These are phyloP conservation scores for Epithele typhae DNA, from an alignment of 768 basidiomycete genomes.

Conservation along the genomic window DNA sequence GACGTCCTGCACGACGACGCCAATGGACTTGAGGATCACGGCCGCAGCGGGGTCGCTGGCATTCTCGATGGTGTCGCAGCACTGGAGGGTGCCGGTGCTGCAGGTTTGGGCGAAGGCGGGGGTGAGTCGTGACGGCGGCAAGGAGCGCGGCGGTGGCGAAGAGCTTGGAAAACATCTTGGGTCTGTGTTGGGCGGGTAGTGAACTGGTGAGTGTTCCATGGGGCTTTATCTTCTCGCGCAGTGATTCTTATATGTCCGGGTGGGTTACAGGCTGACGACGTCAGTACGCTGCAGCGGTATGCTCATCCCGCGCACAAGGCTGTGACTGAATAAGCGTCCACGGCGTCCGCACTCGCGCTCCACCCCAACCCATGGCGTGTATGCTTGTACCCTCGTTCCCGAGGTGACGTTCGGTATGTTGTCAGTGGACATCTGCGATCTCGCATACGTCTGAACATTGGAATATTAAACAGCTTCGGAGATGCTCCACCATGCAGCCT, in stretches of 20 bases:
- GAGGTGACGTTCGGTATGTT: no score
- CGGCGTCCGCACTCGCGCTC: no score
- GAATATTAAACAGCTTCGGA: no score
- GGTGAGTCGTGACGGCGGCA: conserved; percentile 3
- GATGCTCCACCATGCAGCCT: no score
- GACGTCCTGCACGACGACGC: neutral
- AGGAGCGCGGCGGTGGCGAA: neutral
- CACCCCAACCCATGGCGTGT: no score
- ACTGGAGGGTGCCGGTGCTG: neutral
- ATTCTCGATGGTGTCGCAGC: neutral
- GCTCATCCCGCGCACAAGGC: no score
- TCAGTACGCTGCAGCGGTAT: no score
- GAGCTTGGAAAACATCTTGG: conserved; percentile 4
- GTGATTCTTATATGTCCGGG: neutral
- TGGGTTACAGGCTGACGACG: no score
- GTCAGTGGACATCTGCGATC: no score
- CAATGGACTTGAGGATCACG: neutral
- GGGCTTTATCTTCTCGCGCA: neutral
- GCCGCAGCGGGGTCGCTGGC: neutral
- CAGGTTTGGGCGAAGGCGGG: neutral
- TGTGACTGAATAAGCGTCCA: no score
- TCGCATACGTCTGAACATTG: no score
- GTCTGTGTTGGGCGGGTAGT: neutral
- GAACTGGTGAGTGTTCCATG: neutral
- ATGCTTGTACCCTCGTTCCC: no score